Conservation (phyloP, 805 yeast species). For the Nematodospora valgi region DNA sequence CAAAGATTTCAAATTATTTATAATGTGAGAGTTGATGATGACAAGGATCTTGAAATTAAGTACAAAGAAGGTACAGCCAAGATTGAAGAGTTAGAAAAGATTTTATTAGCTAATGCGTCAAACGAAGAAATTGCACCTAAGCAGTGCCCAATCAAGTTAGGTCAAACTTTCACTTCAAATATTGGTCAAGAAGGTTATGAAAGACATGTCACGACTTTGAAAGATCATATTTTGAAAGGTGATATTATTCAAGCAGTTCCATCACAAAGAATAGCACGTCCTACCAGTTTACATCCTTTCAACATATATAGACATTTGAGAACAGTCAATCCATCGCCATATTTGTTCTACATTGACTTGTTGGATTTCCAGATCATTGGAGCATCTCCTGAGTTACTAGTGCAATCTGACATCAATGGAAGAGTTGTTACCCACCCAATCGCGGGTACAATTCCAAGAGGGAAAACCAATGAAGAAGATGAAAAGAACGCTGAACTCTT, state of each 20-base stretch:
- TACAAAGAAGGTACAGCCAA: constrained; percentile 12
- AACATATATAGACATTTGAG: constrained; percentile 92
- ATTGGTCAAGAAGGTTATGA: constrained; percentile 95
- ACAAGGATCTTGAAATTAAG: constrained; percentile 14
- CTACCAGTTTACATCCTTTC: constrained; percentile 93
- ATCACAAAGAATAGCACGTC: constrained; percentile 93
- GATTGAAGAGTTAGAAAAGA: constrained; percentile 44
- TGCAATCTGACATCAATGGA: constrained; percentile 68
- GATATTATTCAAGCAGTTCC: constrained; percentile 98
- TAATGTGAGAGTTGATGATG: constrained; percentile 54
- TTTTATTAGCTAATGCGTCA: constrained; percentile 43
- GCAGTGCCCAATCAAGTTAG: constrained; percentile 67
- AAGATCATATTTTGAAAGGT: constrained; percentile 81
- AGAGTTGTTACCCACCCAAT: constrained; percentile 93
- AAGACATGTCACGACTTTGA: constrained; percentile 67
- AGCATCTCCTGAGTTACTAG: constrained; percentile 94
- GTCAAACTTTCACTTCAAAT: constrained; percentile 77
- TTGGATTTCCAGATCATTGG: constrained; percentile 93
- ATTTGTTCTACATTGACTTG: constrained; percentile 89
- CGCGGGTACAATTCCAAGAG: constrained; percentile 94
- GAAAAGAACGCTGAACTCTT: constrained; percentile 74
- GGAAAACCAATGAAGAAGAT: constrained; percentile 88
- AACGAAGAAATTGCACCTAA: constrained; percentile 55
- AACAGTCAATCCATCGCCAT: constrained; percentile 97
- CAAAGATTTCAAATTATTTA: constrained; percentile 89